Evolutionary conservation across 73 alveolate species (phyloP).

Genomic region (Tetrahymena malaccensis): DNA sequence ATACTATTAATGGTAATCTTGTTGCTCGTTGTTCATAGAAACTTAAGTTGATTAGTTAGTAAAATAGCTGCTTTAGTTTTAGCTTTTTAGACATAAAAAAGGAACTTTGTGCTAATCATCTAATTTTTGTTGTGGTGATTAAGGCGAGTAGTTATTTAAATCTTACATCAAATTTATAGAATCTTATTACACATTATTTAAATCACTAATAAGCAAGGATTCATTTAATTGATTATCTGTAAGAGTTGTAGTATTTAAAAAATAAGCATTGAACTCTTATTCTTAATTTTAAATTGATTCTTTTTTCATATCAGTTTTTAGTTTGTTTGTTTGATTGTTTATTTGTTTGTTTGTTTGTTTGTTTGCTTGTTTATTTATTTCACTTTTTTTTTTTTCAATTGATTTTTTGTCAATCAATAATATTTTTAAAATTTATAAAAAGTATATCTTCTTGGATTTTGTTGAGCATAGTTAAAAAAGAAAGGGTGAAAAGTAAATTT

Average conservation of each 20-base stretch:
- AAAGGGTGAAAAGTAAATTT: not conserved
- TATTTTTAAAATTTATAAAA: no score
- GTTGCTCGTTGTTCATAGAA: not conserved
- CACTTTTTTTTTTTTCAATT: not conserved
- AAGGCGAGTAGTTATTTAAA: not conserved
- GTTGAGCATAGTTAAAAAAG: not conserved
- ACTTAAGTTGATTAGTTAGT: not conserved
- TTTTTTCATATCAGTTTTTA: not conserved
- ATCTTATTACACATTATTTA: not conserved
- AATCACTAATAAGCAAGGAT: not conserved
- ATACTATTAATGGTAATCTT: not conserved
- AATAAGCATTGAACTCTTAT: not conserved
- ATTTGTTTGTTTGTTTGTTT: no score
- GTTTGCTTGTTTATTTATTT: no score
- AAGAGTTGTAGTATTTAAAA: not conserved
- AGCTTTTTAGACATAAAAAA: not conserved
- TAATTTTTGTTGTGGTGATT: not conserved
- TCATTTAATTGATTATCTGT: not conserved
- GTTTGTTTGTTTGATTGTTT: no score
- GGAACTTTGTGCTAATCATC: not conserved
- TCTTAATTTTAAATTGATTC: not conserved
- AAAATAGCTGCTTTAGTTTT: not conserved
- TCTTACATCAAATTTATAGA: not conserved
- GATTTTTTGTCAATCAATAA: not conserved
- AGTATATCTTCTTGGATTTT: not conserved